Percentiles rank a stretch among this genome's conserved stretches.
Conservation (phyloP, 2,329 filamentous ascomycete species). For the Claviceps sp. region DNA sequence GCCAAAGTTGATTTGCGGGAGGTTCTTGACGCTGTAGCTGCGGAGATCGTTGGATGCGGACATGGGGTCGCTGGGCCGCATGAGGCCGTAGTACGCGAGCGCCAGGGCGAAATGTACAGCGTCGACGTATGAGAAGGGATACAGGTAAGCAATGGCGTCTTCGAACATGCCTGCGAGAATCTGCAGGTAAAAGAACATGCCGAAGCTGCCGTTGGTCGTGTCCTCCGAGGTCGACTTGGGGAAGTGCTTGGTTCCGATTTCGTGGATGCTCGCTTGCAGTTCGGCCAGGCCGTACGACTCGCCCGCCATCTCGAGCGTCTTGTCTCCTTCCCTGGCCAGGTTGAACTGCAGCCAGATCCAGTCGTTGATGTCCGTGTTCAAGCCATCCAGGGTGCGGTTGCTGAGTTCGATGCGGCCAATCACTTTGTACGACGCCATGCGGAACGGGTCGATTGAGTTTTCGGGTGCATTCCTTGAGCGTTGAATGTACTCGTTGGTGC, state of each 20-base stretch:
- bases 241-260: conserved; percentile 88
- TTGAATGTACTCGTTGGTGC: conserved; percentile 81
- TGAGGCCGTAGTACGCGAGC: conserved; percentile 75
- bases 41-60: conserved; percentile 58
- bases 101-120: conserved; percentile 91
- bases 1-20: conserved; percentile 84
- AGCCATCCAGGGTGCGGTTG: conserved; percentile 48
- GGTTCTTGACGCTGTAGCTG: conserved; percentile 51
- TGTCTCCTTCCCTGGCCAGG: conserved; percentile 51
- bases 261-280: conserved; percentile 66
- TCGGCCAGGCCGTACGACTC: conserved; percentile 52
- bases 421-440: conserved; percentile 96
- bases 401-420: conserved; percentile 65
- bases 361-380: conserved; percentile 53
- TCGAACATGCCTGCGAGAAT: conserved; percentile 88
- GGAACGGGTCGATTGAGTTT: conserved; percentile 82
- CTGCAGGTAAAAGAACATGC: conserved; percentile 88
- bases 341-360: conserved; percentile 64
- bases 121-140: conserved; percentile 81
- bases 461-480: conserved; percentile 72
- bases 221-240: conserved; percentile 68
- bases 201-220: conserved; percentile 59
- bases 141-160: conserved; percentile 81
- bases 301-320: conserved; percentile 48
- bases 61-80: conserved; percentile 74